Evolutionary conservation across 148 eudicot species (phyloP).

Genomic region (Camellia japonica): DNA sequence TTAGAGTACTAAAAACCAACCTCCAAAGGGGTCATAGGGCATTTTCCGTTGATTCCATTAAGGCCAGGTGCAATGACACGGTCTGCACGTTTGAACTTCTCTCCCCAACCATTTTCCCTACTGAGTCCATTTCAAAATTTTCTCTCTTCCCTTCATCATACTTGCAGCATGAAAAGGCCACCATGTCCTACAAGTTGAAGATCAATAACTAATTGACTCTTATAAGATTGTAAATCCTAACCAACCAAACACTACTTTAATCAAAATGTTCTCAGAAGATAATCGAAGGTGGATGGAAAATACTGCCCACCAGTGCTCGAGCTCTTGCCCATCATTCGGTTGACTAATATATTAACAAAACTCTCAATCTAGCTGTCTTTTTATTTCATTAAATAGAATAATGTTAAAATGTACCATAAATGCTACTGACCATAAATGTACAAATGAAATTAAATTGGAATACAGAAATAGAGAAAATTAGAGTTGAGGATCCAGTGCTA

Average conservation of each 20-base stretch:
- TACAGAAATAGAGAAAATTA: no score
- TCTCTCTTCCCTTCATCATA: conserved; percentile 77
- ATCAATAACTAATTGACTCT: neutral
- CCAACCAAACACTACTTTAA: neutral
- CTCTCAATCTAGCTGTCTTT: neutral
- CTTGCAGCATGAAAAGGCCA: conserved; percentile 82
- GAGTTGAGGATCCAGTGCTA: no score
- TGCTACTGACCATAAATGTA: no score
- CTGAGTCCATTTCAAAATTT: conserved; percentile 49
- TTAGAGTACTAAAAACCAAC: conserved; percentile 33
- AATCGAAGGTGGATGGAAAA: conserved; percentile 78
- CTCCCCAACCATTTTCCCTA: conserved; percentile 80
- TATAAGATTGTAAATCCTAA: neutral
- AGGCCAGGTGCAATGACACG: conserved; percentile 52
- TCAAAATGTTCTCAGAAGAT: neutral
- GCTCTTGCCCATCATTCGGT: conserved; percentile 60
- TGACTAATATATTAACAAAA: conserved; percentile 53
- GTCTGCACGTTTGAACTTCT: conserved; percentile 58
- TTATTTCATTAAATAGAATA: neutral
- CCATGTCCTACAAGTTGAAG: conserved; percentile 65
- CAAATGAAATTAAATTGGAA: no score
- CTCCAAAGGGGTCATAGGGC: conserved; percentile 93
- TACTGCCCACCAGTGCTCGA: conserved; percentile 54
- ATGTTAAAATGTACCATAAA: no score
- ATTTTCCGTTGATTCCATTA: conserved; percentile 68